Percentiles rank a stretch among this genome's conserved stretches.
Evolutionary conservation across 202 grass and related monocot species (phyloP).

Genomic region (Dendrocalamus latiflorus): DNA sequence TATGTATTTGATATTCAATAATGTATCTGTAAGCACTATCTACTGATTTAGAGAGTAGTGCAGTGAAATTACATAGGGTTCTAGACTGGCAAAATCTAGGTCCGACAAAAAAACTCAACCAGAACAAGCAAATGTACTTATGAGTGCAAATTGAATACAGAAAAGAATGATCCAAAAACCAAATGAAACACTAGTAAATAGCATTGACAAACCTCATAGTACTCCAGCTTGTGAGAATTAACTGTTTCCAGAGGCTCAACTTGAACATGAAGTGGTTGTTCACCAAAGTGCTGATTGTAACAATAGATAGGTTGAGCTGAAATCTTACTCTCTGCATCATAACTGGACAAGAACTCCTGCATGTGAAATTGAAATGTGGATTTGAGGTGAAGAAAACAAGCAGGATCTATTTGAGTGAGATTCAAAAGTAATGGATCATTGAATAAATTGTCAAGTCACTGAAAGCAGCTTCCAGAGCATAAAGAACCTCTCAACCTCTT

Average conservation of each 20-base stretch:
- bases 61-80: too few species aligned
- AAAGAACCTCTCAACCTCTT: not conserved
- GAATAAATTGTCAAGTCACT: not conserved
- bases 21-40: too few species aligned
- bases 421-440: not conserved
- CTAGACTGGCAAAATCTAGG: too few species aligned
- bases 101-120: too few species aligned
- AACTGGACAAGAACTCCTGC: slow-evolving; percentile 34
- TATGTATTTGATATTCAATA: too few species aligned
- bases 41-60: too few species aligned
- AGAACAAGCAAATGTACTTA: slow-evolving; percentile 15
- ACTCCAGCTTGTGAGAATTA: slow-evolving; percentile 58
- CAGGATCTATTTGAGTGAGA: not conserved
- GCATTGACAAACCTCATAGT: slow-evolving; percentile 48
- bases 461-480: not conserved
- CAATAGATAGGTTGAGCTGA: slow-evolving; percentile 45
- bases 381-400: not conserved
- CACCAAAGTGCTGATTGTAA: slow-evolving; percentile 55
- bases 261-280: slow-evolving; percentile 55
- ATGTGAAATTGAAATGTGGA: not conserved
- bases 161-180: not conserved
- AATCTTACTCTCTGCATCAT: slow-evolving; percentile 30
- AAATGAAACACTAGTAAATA: not conserved
- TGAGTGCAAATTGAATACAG: not conserved
- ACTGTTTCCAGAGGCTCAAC: slow-evolving; percentile 50